phyloP scores from a whole-genome alignment of 192 early-diverging fungal species.

The Mortierella antarctica region DNA sequence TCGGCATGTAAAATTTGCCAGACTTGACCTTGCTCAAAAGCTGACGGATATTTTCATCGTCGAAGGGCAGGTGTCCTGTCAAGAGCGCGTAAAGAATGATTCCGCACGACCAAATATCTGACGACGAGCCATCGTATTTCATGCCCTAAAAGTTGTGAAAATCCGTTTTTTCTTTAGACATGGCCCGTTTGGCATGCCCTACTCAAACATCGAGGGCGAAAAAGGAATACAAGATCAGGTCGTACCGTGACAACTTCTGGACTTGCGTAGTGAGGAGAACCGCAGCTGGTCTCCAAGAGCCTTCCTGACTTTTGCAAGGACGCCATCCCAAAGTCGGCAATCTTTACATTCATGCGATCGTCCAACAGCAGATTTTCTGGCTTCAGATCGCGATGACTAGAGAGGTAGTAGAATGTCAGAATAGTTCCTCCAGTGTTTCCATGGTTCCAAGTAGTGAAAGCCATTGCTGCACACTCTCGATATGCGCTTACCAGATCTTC shows the following conservation, averaged over 20 bases:
- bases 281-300: slow-evolving; percentile 69
- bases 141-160: slow-evolving; percentile 51
- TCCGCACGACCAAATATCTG: slow-evolving; percentile 87
- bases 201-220: background rate
- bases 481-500: slow-evolving; percentile 57
- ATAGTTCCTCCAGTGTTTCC: no score
- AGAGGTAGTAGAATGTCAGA: background rate
- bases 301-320: slow-evolving; percentile 58
- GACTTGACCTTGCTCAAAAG: slow-evolving; percentile 55
- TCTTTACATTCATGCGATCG: slow-evolving; percentile 60
- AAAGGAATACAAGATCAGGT: background rate
- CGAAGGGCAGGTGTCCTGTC: slow-evolving; percentile 81
- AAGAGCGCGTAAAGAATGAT: slow-evolving; percentile 82
- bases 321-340: slow-evolving; percentile 76
- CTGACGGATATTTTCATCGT: slow-evolving; percentile 52
- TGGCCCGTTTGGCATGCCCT: background rate
- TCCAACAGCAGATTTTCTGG: slow-evolving; percentile 68
- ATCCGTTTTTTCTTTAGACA: background rate
- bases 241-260: slow-evolving; percentile 69
- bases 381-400: slow-evolving; percentile 72
- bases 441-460: no score
- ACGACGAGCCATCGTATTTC: slow-evolving; percentile 73
- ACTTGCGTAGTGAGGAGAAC: slow-evolving; percentile 80
- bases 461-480: no score
- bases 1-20: slow-evolving; percentile 62